Evolutionary conservation across 176 grass and related monocot genomes (phyloP), one percentile per base, ranked within the genome.

Genomic region (Miscanthus lutarioriparius): DNA sequence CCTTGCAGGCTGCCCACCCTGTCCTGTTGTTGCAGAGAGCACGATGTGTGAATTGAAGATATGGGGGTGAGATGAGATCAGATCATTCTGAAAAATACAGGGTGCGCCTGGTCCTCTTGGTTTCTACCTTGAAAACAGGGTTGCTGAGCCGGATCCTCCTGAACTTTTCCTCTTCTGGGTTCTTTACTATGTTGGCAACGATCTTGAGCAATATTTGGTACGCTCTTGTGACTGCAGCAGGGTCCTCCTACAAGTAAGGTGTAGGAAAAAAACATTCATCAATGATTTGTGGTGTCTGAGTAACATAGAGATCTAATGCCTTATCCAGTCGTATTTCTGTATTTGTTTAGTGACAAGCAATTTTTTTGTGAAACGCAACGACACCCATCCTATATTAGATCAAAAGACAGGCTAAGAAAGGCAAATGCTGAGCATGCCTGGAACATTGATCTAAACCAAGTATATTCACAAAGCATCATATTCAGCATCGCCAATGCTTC

Each of bases 151-250:
- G 89, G 64, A 96, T 92, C 74, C 79, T 94, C 73, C 91, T 88
- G 83, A 88, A 98, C 82, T 82, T 98, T 6, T 95, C 89, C 67
- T 98, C 93, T 39, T 86, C 86, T 33, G 96, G 96, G 83, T 85
- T 90, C 69, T 83, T 98, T 19, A 51, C 84, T 39, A 96, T 51
- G 80, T 94, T 98, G 45, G 44, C 90, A 30, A 89, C 32, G 48
- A 91, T 91, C 80, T 83, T 90, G 12, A 97, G 56, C 49, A 97
- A 40, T 59, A 70, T 97, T 72, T 97, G 84, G 78, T 88, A 97
- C 48, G 91, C 94, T 88, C 82, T 90, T 69, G 84, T 79, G 25
- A 97, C 94, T 84, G 37, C 88, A 36, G 38, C 79, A 72, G 13
- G 80, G 69, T 93, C 94, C 67, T 91, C 89, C 94, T 93, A 77